Base-by-base conservation (phyloP, 148 eudicot genomes). In the Amaranthus palmeri region DNA sequence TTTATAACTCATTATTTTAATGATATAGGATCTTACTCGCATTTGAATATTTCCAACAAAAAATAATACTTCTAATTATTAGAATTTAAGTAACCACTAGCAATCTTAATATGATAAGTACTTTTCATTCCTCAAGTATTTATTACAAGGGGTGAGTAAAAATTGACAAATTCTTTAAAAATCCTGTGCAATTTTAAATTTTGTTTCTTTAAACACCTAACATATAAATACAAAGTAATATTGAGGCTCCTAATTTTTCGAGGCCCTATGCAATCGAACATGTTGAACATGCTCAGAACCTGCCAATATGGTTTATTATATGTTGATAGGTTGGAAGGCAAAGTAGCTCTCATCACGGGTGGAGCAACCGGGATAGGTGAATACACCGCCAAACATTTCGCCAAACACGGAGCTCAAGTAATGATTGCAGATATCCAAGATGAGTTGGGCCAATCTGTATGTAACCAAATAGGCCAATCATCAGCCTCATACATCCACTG, bases 321-420 rank as follows among this genome's bases (percentile, higher is more conserved):
- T 4, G 4, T 17, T n/a, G n/a, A 5, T 76, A 87, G 92, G 75
- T 82, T 90, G 40, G 80, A 85, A 73, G 90, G 87, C 65, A 90
- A 88, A 73, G 92, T 90, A 18, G 96, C 89, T 53, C 67, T 90
- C 5, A 82, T 90, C 73, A 86, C 91, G 0, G 90, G 96, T 5
- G 90, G 88, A 4, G 92, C 92, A 41, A 86, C 86, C 51, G 92
- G 96, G 25, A 72, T 90, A 3, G 96, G 96, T 4, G 85, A 79
- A 71, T 83, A 78, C 7, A 84, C 89, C 0, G 84, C 89, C 2
- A 59, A 17, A 10, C 72, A 74, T 14, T 88, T 90, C 73, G 47
- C 81, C 61, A 82, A 76, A 65, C 81, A 88, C 0, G 92, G 92
- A 10, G 96, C 92, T n/a, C 80, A 61, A 62, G 88, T 88, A 12